Conservation (phyloP, 352 stramenopile species). For the Phytophthora colocasiae region DNA sequence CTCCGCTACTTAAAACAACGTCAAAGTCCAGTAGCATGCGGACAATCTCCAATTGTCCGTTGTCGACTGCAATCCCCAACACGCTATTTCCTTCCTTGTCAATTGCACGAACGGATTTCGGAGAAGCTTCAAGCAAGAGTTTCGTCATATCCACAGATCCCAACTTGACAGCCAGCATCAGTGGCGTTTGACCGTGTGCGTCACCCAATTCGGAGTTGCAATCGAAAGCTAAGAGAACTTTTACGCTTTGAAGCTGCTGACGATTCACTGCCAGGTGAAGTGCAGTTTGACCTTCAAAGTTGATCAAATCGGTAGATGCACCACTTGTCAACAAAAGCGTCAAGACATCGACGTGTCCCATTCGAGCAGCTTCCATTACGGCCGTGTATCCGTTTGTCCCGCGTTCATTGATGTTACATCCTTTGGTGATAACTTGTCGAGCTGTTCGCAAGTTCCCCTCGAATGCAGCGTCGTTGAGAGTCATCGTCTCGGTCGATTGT, state of each 20-base stretch:
- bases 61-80: conserved; percentile 8
- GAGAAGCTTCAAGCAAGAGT: conserved; percentile 1
- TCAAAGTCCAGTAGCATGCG: conserved; percentile 5
- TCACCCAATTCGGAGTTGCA: conserved; percentile 5
- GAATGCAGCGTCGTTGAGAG: background rate
- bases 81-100: conserved; percentile 14
- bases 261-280: conserved; percentile 13
- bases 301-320: background rate
- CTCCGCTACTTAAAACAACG: conserved; percentile 11
- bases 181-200: background rate
- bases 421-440: background rate
- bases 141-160: background rate
- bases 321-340: conserved; percentile 9
- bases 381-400: conserved; percentile 5
- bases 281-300: conserved; percentile 9
- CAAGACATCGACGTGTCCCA: conserved; percentile 3
- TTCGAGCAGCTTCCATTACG: conserved; percentile 7
- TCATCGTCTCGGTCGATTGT: too few relatives aligned
- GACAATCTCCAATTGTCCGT: conserved; percentile 7
- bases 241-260: background rate
- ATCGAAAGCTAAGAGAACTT: conserved; percentile 12
- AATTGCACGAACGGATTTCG: conserved; percentile 7
- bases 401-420: background rate
- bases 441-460: conserved; percentile 1
- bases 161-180: conserved; percentile 5